Evolutionary conservation across 352 stramenopile genomes (phyloP).

Genomic region (Phytophthora macrochlamydospora): DNA sequence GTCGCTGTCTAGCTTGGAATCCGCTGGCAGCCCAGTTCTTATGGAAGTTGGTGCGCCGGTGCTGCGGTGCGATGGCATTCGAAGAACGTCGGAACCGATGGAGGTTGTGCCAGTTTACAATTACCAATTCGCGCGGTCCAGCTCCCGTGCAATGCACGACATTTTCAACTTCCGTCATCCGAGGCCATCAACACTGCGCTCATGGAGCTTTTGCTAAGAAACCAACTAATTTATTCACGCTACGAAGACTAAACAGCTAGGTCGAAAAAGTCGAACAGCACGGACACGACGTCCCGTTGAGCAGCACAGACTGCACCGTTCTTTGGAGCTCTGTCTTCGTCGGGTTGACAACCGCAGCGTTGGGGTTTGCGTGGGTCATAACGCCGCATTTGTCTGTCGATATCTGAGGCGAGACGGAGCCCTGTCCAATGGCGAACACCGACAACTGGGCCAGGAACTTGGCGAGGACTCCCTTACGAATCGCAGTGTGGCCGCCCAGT

Average conservation of each 20-base stretch:
- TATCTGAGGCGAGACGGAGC: neutral
- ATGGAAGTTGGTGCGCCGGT: too few species aligned
- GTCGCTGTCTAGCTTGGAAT: too few species aligned
- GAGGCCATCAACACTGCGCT: neutral
- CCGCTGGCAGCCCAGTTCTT: too few species aligned
- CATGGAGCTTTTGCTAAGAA: too few species aligned
- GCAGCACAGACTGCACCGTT: conserved; percentile 6
- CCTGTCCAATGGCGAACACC: conserved; percentile 7
- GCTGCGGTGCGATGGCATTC: too few species aligned
- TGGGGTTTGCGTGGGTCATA: neutral
- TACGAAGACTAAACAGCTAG: neutral
- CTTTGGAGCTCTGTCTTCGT: neutral
- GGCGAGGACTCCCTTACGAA: conserved; percentile 18
- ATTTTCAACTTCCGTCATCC: conserved; percentile 21
- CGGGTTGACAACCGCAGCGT: too few species aligned
- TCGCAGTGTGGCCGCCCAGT: conserved; percentile 11
- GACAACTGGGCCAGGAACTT: conserved; percentile 22
- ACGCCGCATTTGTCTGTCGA: conserved; percentile 9
- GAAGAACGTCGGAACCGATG: too few species aligned
- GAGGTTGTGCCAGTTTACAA: neutral
- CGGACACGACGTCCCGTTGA: conserved; percentile 12
- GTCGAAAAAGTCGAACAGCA: conserved; percentile 28
- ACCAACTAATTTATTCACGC: too few species aligned
- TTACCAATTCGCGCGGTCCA: conserved; percentile 14
- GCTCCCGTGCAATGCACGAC: conserved; percentile 16